Percentiles rank a stretch among this genome's conserved stretches.
Conservation (phyloP, 305 asterid genomes). For the Rubia occidens region DNA sequence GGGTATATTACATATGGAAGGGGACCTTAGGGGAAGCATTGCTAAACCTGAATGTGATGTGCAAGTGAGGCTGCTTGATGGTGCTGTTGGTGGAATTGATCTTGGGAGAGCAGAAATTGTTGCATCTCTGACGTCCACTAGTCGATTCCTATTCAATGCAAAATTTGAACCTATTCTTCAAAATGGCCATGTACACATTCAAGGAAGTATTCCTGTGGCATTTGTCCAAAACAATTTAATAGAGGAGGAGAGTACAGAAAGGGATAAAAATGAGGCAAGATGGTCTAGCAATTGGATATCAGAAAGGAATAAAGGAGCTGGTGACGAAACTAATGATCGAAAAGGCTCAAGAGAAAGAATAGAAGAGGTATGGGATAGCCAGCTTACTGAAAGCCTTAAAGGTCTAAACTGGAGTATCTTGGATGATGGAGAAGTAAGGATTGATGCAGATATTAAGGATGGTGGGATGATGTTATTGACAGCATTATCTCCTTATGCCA, state of each 20-base stretch:
- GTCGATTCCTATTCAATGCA: slow-evolving; percentile 91
- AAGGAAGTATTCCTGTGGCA: slow-evolving; percentile 89
- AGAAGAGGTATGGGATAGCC: slow-evolving; percentile 88
- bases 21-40: slow-evolving; percentile 95
- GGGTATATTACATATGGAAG: slow-evolving; percentile 99
- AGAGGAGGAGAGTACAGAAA: slow-evolving; percentile 64
- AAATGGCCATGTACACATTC: slow-evolving; percentile 87
- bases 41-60: slow-evolving; percentile 97
- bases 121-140: slow-evolving; percentile 86
- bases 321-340: slow-evolving; percentile 64
- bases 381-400: slow-evolving; percentile 79
- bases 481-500: slow-evolving; percentile 94
- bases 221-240: slow-evolving; percentile 53
- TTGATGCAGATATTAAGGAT: slow-evolving; percentile 95
- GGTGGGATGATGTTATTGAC: slow-evolving; percentile 99
- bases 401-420: slow-evolving; percentile 92
- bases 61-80: slow-evolving; percentile 96
- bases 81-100: slow-evolving; percentile 92
- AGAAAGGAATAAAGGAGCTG: slow-evolving; percentile 52
- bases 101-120: slow-evolving; percentile 98
- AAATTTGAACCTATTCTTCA: slow-evolving; percentile 86
- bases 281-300: slow-evolving; percentile 73
- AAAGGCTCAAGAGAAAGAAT: slow-evolving; percentile 67
- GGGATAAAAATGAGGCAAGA: slow-evolving; percentile 57
- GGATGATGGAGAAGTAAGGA: slow-evolving; percentile 97